phyloP scores from a whole-genome alignment of 2,329 filamentous ascomycete genomes.

The Stachybotrys chlorohalonatus region DNA sequence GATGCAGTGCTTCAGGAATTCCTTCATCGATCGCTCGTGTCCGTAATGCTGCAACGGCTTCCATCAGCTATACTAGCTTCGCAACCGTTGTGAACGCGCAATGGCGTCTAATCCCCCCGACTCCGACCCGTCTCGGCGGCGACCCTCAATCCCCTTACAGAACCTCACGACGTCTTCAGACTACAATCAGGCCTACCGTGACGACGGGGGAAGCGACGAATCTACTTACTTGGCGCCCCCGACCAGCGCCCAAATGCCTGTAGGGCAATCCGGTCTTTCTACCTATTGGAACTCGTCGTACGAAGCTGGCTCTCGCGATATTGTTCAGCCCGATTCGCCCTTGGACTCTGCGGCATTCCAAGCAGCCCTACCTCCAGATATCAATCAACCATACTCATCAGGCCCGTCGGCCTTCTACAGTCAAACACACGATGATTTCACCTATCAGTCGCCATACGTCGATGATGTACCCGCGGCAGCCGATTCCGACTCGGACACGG shows the following conservation, averaged over 20 bases:
- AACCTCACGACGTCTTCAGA: slow-evolving; percentile 35
- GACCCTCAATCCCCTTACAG: slow-evolving; percentile 60
- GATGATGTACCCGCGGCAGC: slow-evolving; percentile 22
- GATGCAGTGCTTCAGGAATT: background rate
- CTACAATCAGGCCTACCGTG: slow-evolving; percentile 5
- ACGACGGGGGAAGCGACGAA: slow-evolving; percentile 5
- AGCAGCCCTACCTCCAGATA: slow-evolving; percentile 44
- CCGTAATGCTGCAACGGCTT: background rate
- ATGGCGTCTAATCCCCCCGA: slow-evolving; percentile 21
- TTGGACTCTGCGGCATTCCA: slow-evolving; percentile 45
- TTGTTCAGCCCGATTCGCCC: slow-evolving; percentile 34
- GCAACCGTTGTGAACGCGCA: background rate
- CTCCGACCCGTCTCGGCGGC: slow-evolving; percentile 14
- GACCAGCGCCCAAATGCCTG: slow-evolving; percentile 10
- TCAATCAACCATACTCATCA: slow-evolving; percentile 22
- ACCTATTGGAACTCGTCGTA: slow-evolving; percentile 46
- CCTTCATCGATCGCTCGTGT: background rate
- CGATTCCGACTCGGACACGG: slow-evolving; percentile 47
- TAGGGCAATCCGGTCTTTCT: slow-evolving; percentile 33
- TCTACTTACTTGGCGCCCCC: slow-evolving; percentile 3
- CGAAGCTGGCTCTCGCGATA: slow-evolving; percentile 24
- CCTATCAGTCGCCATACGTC: slow-evolving; percentile 15
- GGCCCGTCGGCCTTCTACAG: slow-evolving; percentile 18
- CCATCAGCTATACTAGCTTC: background rate
- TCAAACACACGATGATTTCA: slow-evolving; percentile 17